Evolutionary conservation across 2,329 filamentous ascomycete genomes (phyloP).

Genomic region (Incumbomyces delicatus): DNA sequence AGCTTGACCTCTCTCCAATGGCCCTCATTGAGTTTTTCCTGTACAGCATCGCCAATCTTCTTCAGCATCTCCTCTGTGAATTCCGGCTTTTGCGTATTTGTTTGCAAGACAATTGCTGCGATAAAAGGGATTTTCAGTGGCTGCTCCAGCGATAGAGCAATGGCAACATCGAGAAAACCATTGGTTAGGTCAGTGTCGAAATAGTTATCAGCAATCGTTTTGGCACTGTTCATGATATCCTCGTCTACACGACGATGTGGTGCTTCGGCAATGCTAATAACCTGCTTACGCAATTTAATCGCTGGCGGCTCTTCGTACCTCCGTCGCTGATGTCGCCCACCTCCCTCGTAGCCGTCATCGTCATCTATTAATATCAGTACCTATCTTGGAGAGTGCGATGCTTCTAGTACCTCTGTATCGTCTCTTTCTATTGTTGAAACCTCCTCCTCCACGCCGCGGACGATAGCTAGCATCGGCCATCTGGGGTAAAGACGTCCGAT

Average conservation of each 20-base stretch:
- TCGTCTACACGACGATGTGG: constrained; percentile 62
- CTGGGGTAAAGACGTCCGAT: not conserved
- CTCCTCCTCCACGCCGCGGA: constrained; percentile 28
- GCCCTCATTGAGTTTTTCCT: constrained; percentile 59
- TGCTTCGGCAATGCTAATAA: constrained; percentile 73
- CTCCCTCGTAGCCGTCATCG: constrained; percentile 68
- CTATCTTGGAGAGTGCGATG: constrained; percentile 4
- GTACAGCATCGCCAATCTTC: constrained; percentile 51
- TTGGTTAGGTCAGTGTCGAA: constrained; percentile 71
- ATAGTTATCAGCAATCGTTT: constrained; percentile 68
- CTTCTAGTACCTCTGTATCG: constrained; percentile 61
- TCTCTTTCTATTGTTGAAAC: constrained; percentile 61
- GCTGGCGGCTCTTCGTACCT: constrained; percentile 64
- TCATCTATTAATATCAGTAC: constrained; percentile 19
- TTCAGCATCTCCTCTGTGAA: constrained; percentile 61
- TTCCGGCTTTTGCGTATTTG: constrained; percentile 68
- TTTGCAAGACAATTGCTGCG: constrained; percentile 68
- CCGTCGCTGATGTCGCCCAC: constrained; percentile 62
- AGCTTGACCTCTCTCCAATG: constrained; percentile 90
- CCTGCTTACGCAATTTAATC: constrained; percentile 64
- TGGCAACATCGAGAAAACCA: constrained; percentile 61
- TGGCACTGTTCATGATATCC: constrained; percentile 64
- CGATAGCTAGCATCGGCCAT: constrained; percentile 51
- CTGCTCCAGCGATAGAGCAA: constrained; percentile 77
- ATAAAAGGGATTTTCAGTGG: constrained; percentile 96